Percentiles rank a stretch among this genome's conserved stretches.
Conservation (phyloP, 2,329 filamentous ascomycete genomes). For the Penicillium sp. region DNA sequence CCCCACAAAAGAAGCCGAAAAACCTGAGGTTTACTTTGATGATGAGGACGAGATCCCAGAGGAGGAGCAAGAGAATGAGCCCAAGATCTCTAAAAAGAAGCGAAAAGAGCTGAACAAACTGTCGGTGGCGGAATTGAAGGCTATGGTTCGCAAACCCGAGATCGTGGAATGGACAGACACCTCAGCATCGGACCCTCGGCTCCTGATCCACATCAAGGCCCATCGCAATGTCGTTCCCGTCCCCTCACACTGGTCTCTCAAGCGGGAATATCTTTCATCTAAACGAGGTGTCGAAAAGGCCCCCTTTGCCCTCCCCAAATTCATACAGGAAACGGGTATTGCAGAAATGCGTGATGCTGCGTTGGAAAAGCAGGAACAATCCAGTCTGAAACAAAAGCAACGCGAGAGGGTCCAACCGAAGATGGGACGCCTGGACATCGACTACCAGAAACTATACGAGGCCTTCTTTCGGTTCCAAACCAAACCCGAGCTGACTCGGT, state of each 20-base stretch:
- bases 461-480: conserved; percentile 98
- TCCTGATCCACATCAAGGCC: conserved; percentile 91
- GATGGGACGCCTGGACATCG: conserved; percentile 95
- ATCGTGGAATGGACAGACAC: conserved; percentile 97
- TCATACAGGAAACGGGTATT: conserved; percentile 96
- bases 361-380: conserved; percentile 89
- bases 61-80: conserved; percentile 59
- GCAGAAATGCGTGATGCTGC: conserved; percentile 97
- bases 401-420: conserved; percentile 90
- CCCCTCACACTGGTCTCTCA: conserved; percentile 88
- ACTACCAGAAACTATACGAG: conserved; percentile 97
- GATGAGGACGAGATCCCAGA: conserved; percentile 83
- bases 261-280: conserved; percentile 93
- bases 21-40: conserved; percentile 78
- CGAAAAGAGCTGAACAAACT: conserved; percentile 86
- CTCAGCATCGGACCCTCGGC: conserved; percentile 78
- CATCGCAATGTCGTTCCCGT: conserved; percentile 95
- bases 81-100: conserved; percentile 89
- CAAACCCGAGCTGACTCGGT: conserved; percentile 87
- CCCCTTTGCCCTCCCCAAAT: conserved; percentile 85
- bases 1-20: conserved; percentile 63
- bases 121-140: conserved; percentile 92
- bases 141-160: conserved; percentile 83
- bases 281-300: conserved; percentile 96
- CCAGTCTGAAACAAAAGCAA: conserved; percentile 90